A percentile compares a stretch with the other conserved stretches of the same genome.
Conservation (phyloP, 805 yeast species). For the Zygotorulaspora danielsina region DNA sequence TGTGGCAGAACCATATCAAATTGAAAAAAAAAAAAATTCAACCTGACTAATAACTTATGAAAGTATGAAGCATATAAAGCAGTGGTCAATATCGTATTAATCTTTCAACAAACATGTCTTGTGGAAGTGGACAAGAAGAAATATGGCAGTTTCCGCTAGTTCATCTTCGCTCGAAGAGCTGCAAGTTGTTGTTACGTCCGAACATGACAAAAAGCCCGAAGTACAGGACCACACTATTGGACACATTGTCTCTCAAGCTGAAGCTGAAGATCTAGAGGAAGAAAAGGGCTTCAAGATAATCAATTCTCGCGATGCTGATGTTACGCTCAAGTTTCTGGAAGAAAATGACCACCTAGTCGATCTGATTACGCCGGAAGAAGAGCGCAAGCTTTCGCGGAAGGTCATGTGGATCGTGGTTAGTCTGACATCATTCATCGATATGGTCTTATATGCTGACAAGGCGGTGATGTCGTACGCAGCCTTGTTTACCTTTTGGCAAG, state of each 20-base stretch:
- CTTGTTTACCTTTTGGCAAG: conserved; percentile 45
- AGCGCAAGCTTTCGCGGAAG: conserved; percentile 38
- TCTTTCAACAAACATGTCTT: too few relatives aligned
- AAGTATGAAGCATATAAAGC: too few relatives aligned
- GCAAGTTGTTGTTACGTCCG: neutral
- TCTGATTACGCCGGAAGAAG: conserved; percentile 43
- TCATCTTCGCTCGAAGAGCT: neutral
- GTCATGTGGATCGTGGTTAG: conserved; percentile 38
- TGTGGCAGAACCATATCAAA: too few relatives aligned
- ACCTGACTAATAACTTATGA: too few relatives aligned
- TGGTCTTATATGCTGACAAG: conserved; percentile 49
- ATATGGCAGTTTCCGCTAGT: neutral
- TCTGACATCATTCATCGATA: conserved; percentile 39
- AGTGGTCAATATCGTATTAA: too few relatives aligned
- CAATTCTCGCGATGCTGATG: conserved; percentile 40
- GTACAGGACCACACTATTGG: neutral
- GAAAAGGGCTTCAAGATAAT: conserved; percentile 19
- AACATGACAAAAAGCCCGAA: neutral
- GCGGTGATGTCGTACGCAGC: conserved; percentile 48
- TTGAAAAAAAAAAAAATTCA: too few relatives aligned
- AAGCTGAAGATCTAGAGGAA: neutral
- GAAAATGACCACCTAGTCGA: conserved; percentile 35
- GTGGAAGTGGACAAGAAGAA: too few relatives aligned
- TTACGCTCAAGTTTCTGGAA: conserved; percentile 38
- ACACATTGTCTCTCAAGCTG: neutral